Evolutionary conservation across 2,329 filamentous ascomycete species (phyloP).

Genomic region (Zelopaecilomyces penicillatus): DNA sequence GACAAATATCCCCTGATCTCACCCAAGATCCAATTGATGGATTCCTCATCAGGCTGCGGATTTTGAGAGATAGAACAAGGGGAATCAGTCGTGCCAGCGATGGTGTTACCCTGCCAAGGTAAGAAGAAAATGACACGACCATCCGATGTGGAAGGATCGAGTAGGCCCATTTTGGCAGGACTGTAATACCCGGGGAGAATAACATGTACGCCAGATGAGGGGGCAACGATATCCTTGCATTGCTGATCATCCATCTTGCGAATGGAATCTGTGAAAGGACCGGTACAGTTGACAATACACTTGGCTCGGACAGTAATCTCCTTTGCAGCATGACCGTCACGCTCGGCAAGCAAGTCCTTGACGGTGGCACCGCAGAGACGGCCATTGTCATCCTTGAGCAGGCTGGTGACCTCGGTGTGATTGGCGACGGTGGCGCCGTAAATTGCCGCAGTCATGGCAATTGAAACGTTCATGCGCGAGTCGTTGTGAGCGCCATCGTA

Average conservation of each 20-base stretch:
- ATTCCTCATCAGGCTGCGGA: constrained; percentile 70
- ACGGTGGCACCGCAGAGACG: constrained; percentile 65
- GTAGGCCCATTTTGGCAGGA: constrained; percentile 76
- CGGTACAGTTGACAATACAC: constrained; percentile 82
- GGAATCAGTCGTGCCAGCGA: constrained; percentile 80
- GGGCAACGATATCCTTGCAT: constrained; percentile 71
- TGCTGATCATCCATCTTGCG: constrained; percentile 72
- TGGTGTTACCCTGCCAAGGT: constrained; percentile 88
- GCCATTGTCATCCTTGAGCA: constrained; percentile 67
- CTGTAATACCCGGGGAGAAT: constrained; percentile 83
- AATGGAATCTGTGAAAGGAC: constrained; percentile 79
- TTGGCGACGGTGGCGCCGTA: constrained; percentile 79
- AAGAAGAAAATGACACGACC: constrained; percentile 89
- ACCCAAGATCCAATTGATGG: constrained; percentile 80
- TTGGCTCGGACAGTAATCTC: constrained; percentile 68
- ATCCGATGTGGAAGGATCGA: constrained; percentile 80
- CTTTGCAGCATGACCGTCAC: constrained; percentile 48
- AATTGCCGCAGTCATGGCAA: constrained; percentile 81
- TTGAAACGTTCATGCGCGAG: constrained; percentile 82
- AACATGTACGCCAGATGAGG: constrained; percentile 77
- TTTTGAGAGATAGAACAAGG: constrained; percentile 64
- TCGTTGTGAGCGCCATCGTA: constrained; percentile 91
- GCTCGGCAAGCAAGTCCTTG: constrained; percentile 60
- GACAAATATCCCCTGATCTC: constrained; percentile 77
- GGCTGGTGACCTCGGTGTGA: constrained; percentile 69